A percentile compares a stretch with the other conserved stretches of the same genome.
phyloP scores from a whole-genome alignment of 371 early-diverging fungal genomes.

The Saksenaea vasiformis region DNA sequence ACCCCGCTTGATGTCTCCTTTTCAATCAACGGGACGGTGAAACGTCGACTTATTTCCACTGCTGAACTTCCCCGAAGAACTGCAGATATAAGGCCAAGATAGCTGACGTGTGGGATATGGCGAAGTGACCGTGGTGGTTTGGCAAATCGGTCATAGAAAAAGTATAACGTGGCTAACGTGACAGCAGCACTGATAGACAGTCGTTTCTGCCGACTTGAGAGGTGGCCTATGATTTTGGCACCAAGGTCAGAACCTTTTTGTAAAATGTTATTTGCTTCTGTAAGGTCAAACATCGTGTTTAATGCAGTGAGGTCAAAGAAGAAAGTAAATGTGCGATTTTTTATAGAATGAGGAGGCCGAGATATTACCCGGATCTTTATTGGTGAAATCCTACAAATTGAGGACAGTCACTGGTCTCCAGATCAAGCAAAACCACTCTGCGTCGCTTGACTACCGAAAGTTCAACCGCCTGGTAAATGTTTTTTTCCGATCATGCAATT shows the following conservation, averaged over 20 bases:
- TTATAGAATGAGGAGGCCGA: neutral
- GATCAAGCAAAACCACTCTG: neutral
- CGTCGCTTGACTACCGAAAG: neutral
- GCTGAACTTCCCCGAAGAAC: neutral
- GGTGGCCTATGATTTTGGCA: neutral
- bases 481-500: neutral
- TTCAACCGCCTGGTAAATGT: neutral
- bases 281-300: neutral
- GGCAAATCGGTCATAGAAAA: conserved; percentile 5
- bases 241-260: neutral
- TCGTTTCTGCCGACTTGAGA: neutral
- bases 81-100: conserved; percentile 1
- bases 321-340: neutral
- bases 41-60: conserved; percentile 3
- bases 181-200: neutral
- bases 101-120: conserved; percentile 12
- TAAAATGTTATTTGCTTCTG: neutral
- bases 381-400: neutral
- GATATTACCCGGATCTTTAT: neutral
- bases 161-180: neutral
- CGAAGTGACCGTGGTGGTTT: conserved; percentile 10
- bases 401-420: neutral
- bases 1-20: neutral
- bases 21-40: conserved; percentile 9
- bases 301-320: neutral